Base-by-base conservation (phyloP, 2,329 filamentous ascomycete species). In the Zopfia rhizophila region DNA sequence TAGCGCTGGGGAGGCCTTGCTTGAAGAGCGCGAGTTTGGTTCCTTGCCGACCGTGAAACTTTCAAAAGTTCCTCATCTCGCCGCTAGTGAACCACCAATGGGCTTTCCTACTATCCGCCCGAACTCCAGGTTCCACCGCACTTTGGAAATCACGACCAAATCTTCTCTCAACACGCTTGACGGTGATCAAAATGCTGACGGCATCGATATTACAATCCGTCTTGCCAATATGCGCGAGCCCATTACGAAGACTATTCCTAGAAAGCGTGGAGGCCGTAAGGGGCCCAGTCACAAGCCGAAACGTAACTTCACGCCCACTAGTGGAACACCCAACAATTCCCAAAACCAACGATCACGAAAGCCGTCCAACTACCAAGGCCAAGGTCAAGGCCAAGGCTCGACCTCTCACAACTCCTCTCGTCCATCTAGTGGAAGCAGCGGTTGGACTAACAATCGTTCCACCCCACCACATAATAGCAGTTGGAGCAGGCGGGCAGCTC, bases 11-110 rank as follows among this genome's bases (percentile, higher is more conserved):
- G 62, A 59, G 16, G 47, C 63, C 8, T 66, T 78, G 16, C 75
- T 78, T 35, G 72, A 74, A 45, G 75, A 78, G 47, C 66, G 74
- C 22, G 75, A 76, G 51, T 78, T 78, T 40, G 76, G 76, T 23
- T 78, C 76, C 5, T 59, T 72, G 42, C 76, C 76, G 16, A 70
- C 61, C 5, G 66, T 72, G 14, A 67, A 55, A 40, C 24, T 67
- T 8, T 51, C 68, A 16, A 68, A 69, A 44, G 54, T 60, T 4
- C 53, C 66, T 18, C 66, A 72, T 42, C 54, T 69, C 16, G 65
- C 64, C 22, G 67, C 67, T 7, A 64, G 66, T 30, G 63, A 68
- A 35, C 60, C 63, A 13, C 46, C 60, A 7, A 60, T 59, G 36
- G 60, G 58, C 16, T 56, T 67, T 28, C 53, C 58, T 7, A 36